These are phyloP conservation scores for Colletotrichum magnum DNA, from an alignment of 2,329 filamentous ascomycete genomes.

Conservation along the genomic window DNA sequence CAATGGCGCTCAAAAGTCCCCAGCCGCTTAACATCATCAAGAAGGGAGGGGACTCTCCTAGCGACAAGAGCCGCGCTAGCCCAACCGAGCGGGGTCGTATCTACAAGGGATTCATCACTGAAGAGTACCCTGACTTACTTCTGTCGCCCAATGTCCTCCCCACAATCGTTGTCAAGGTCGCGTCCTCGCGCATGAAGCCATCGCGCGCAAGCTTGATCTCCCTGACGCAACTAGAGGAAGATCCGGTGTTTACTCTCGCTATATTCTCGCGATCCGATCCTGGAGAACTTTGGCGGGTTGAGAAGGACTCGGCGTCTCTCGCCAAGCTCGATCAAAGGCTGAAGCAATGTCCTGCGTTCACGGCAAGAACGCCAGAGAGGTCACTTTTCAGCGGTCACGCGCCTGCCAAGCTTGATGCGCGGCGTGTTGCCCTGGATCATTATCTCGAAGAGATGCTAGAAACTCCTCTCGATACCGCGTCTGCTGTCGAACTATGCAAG, in stretches of 20 bases:
- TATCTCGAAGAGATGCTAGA: conserved; percentile 92
- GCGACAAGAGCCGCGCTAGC: conserved; percentile 52
- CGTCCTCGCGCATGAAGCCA: conserved; percentile 94
- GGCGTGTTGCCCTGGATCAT: conserved; percentile 82
- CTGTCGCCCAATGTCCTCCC: conserved; percentile 90
- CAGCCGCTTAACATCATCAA: conserved; percentile 58
- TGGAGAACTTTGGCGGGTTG: conserved; percentile 90
- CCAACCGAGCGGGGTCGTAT: conserved; percentile 67
- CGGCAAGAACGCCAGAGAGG: conserved; percentile 84
- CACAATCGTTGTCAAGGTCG: conserved; percentile 87
- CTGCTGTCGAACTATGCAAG: conserved; percentile 85
- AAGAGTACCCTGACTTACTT: conserved; percentile 88
- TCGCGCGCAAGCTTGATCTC: conserved; percentile 88
- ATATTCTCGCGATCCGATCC: conserved; percentile 83
- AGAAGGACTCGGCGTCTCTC: conserved; percentile 89
- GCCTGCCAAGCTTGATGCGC: conserved; percentile 91
- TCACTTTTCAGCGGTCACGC: conserved; percentile 92
- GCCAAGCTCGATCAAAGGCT: conserved; percentile 86
- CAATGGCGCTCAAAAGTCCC: conserved; percentile 55
- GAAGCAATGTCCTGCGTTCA: conserved; percentile 80
- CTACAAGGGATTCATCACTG: conserved; percentile 83
- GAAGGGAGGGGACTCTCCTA: conserved; percentile 49
- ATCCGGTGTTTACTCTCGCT: conserved; percentile 93
- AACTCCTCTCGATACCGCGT: conserved; percentile 81
- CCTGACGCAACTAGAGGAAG: conserved; percentile 85